Evolutionary conservation across 1,139 yeast species (phyloP).

Genomic region (Nadsonia commutata): DNA sequence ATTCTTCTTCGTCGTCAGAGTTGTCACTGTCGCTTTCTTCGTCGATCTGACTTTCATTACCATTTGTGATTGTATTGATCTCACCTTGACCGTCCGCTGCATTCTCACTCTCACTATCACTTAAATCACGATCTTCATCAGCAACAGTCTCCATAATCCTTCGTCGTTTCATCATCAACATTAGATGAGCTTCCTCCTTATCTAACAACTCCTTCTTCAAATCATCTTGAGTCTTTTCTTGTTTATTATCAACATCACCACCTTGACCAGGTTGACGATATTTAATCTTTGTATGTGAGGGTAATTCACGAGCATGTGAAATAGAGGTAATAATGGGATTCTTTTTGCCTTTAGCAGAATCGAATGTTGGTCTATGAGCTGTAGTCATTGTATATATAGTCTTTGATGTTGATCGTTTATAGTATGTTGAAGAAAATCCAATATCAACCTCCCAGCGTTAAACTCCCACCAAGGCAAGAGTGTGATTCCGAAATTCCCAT

Average conservation of each 20-base stretch:
- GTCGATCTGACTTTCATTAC: conserved; percentile 11
- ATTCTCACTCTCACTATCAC: conserved; percentile 5
- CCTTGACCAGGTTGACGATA: conserved; percentile 31
- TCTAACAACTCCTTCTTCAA: conserved; percentile 17
- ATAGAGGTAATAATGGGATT: conserved; percentile 31
- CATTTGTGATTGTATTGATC: conserved; percentile 7
- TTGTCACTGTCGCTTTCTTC: conserved; percentile 16
- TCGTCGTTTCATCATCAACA: conserved; percentile 10
- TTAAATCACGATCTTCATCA: neutral
- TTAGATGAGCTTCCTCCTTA: conserved; percentile 15
- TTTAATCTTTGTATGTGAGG: conserved; percentile 60
- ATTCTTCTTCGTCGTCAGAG: conserved; percentile 20
- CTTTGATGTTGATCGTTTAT: too few species aligned
- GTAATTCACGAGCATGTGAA: conserved; percentile 50
- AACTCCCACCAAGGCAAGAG: too few species aligned
- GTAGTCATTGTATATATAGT: too few species aligned
- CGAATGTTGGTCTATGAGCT: conserved; percentile 81
- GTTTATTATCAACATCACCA: conserved; percentile 15
- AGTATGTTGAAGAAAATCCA: too few species aligned
- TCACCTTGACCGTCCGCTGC: conserved; percentile 7
- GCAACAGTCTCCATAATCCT: conserved; percentile 4
- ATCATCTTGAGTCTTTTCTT: conserved; percentile 12
- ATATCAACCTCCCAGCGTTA: too few species aligned
- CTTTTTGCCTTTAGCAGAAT: conserved; percentile 62
- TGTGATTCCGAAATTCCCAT: too few species aligned